A percentile compares a stretch with the other conserved stretches of the same genome.
These are phyloP conservation scores for Saccharum spontaneum DNA, from an alignment of 176 grass and related monocot species.

Conservation along the genomic window DNA sequence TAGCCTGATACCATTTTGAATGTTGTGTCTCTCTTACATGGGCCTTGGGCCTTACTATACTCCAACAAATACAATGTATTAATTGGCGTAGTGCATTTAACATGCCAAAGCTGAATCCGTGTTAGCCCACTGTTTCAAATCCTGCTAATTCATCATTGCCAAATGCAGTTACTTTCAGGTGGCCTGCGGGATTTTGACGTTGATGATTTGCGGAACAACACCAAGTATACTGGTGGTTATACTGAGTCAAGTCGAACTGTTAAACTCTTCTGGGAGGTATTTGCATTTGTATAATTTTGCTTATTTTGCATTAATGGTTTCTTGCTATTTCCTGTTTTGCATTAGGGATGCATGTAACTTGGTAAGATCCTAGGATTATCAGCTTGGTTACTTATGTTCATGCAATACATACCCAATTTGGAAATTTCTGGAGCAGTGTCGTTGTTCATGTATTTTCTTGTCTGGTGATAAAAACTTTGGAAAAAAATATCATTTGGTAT, in stretches of 20 bases:
- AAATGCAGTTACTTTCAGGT: conserved; percentile 84
- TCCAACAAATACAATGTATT: not conserved
- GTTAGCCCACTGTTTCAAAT: not conserved
- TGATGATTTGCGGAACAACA: conserved; percentile 82
- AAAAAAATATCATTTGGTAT: not conserved
- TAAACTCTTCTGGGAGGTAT: conserved; percentile 98
- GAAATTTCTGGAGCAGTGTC: not conserved
- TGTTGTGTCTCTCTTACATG: too few relatives aligned
- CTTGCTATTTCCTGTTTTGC: conserved; percentile 8
- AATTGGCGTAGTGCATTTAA: not conserved
- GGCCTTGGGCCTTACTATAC: too few relatives aligned
- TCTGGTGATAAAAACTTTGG: not conserved
- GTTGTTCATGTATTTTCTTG: not conserved
- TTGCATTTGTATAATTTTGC: not conserved
- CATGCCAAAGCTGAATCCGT: not conserved
- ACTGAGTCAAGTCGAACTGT: conserved; percentile 84
- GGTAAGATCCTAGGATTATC: not conserved
- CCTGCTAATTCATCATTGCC: conserved; percentile 41
- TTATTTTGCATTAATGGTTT: conserved; percentile 20
- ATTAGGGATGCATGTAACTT: not conserved
- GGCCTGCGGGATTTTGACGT: conserved; percentile 83
- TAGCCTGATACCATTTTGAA: too few relatives aligned
- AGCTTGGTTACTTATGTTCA: not conserved
- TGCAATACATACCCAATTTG: not conserved
- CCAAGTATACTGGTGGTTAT: conserved; percentile 97